These are phyloP conservation scores for Samsoniella hepiali DNA, from an alignment of 2,329 filamentous ascomycete genomes.

Conservation along the genomic window DNA sequence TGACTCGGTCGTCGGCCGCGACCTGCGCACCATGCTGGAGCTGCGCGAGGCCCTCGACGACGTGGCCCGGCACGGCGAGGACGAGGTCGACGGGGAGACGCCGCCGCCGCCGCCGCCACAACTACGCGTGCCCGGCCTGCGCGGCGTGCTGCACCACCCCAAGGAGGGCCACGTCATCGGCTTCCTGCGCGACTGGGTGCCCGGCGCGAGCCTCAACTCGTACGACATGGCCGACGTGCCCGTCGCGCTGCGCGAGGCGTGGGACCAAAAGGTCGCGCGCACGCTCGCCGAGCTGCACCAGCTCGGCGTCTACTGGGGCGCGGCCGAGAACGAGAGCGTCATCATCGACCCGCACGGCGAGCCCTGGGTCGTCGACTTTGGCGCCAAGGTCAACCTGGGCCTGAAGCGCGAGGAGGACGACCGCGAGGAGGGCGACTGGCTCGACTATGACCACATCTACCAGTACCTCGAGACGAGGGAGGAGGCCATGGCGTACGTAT, in stretches of 20 bases:
- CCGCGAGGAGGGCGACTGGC: slow-evolving; percentile 9
- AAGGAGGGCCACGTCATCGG: slow-evolving; percentile 15
- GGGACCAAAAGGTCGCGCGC: background rate
- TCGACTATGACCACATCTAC: background rate
- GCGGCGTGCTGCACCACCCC: slow-evolving; percentile 12
- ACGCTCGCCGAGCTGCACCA: slow-evolving; percentile 3
- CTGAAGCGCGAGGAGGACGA: background rate
- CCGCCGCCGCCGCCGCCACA: background rate
- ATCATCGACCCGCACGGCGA: slow-evolving; percentile 8
- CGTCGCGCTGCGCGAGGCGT: background rate
- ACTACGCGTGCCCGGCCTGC: slow-evolving; percentile 4
- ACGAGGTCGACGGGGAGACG: background rate
- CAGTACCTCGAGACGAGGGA: background rate
- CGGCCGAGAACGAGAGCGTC: slow-evolving; percentile 2
- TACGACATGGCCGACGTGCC: background rate
- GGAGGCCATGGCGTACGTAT: background rate
- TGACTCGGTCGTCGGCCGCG: slow-evolving; percentile 14
- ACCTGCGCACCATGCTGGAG: slow-evolving; percentile 10
- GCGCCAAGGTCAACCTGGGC: slow-evolving; percentile 5
- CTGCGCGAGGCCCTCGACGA: background rate
- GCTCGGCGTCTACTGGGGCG: slow-evolving; percentile 10
- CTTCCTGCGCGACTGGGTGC: slow-evolving; percentile 18
- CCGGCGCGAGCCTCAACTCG: slow-evolving; percentile 3
- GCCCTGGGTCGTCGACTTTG: slow-evolving; percentile 14
- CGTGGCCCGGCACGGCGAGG: background rate